phyloP scores from a whole-genome alignment of 345 rosid species.

The Conringia planisiliqua region DNA sequence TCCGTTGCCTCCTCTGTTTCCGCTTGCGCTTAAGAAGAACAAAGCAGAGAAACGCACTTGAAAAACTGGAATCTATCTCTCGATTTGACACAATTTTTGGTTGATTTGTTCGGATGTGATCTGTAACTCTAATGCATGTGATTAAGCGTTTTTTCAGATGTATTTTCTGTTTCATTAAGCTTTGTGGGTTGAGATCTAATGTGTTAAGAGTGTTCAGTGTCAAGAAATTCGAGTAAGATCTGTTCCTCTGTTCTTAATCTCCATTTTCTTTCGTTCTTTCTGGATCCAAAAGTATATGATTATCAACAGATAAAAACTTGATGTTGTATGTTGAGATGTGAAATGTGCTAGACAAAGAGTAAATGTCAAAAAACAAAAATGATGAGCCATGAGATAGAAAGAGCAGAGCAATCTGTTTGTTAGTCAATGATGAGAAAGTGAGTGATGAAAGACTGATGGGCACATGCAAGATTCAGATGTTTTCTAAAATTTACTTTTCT shows the following conservation, averaged over 20 bases:
- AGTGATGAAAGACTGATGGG: conserved; percentile 32
- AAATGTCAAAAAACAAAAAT: conserved; percentile 29
- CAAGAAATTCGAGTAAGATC: conserved; percentile 11
- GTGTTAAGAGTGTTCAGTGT: background rate
- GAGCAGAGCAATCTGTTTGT: conserved; percentile 23
- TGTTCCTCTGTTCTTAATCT: conserved; percentile 9
- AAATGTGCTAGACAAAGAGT: conserved; percentile 16
- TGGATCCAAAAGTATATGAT: background rate
- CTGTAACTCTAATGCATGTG: conserved; percentile 17
- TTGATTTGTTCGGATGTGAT: conserved; percentile 17
- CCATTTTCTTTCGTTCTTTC: background rate
- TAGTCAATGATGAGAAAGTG: conserved; percentile 31
- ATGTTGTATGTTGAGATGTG: conserved; percentile 27
- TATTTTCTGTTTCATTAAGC: background rate
- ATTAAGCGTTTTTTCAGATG: background rate
- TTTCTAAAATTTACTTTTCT: conserved; percentile 2
- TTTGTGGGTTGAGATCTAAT: conserved; percentile 1
- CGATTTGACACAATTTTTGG: background rate
- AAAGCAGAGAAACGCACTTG: conserved; percentile 51
- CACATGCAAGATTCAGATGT: conserved; percentile 39
- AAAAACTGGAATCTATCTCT: background rate
- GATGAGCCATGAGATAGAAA: conserved; percentile 15
- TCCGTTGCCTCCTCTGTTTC: conserved; percentile 64
- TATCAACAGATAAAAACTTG: conserved; percentile 1
- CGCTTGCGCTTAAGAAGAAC: conserved; percentile 48